Evolutionary conservation across 495 filamentous ascomycete species (phyloP).

Genomic region (Hypoxylon fragiforme): DNA sequence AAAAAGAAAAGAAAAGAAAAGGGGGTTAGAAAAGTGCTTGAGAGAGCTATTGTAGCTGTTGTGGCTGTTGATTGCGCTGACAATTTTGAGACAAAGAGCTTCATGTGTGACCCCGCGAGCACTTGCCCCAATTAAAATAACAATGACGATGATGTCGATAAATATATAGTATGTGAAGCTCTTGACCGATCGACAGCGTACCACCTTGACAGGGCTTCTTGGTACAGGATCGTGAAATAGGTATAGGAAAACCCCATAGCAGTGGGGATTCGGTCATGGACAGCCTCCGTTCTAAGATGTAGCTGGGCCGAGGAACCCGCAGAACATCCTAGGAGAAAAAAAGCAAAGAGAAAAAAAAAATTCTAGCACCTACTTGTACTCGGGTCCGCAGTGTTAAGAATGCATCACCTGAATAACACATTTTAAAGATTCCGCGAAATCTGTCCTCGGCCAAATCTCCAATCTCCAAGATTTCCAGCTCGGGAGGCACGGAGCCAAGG

Average conservation of each 20-base stretch:
- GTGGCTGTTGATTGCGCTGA: neutral
- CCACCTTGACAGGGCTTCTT: conserved; percentile 7
- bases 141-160: neutral
- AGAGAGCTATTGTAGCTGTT: neutral
- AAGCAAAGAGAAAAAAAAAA: conserved; percentile 13
- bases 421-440: conserved; percentile 97
- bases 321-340: no score
- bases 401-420: conserved; percentile 95
- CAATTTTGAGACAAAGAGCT: conserved; percentile 4
- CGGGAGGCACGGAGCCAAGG: conserved; percentile 86
- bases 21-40: conserved; percentile 4
- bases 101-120: conserved; percentile 13
- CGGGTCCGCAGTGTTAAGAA: conserved; percentile 91
- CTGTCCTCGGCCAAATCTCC: conserved; percentile 95
- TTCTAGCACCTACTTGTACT: conserved; percentile 68
- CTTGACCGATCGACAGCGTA: neutral
- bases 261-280: conserved; percentile 11
- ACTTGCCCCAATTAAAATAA: conserved; percentile 18
- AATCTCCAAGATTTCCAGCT: conserved; percentile 95
- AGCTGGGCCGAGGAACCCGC: neutral
- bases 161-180: conserved; percentile 1
- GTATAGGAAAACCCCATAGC: conserved; percentile 11
- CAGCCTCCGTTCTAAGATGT: neutral
- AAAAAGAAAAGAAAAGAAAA: conserved; percentile 16
- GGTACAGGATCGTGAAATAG: conserved; percentile 16